Evolutionary conservation across 495 filamentous ascomycete genomes (phyloP).

Genomic region (Pyronema domesticum): DNA sequence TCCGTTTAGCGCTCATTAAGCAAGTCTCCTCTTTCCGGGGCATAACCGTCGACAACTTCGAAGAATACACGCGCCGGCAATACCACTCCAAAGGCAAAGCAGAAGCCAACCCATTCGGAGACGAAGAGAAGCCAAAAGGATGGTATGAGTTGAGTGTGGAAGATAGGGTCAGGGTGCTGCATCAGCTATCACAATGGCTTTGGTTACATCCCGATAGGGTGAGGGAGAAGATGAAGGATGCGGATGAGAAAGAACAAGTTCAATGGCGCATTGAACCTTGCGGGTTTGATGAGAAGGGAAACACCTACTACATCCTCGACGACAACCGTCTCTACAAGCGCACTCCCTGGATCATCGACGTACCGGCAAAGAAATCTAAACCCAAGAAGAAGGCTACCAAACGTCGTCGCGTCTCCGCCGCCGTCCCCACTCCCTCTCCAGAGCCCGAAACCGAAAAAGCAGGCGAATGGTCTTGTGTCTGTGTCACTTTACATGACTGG

Average conservation of each 20-base stretch:
- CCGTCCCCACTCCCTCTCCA: slow-evolving; percentile 38
- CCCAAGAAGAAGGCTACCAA: slow-evolving; percentile 64
- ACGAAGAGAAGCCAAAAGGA: slow-evolving; percentile 48
- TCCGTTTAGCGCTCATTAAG: slow-evolving; percentile 80
- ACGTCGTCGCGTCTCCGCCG: slow-evolving; percentile 45
- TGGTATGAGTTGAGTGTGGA: slow-evolving; percentile 73
- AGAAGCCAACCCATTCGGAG: slow-evolving; percentile 67
- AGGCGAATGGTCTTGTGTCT: slow-evolving; percentile 82
- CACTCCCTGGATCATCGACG: slow-evolving; percentile 35
- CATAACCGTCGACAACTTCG: slow-evolving; percentile 78
- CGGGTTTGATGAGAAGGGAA: slow-evolving; percentile 71
- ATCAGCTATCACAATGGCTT: slow-evolving; percentile 81
- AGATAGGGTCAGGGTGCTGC: slow-evolving; percentile 58
- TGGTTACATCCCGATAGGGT: slow-evolving; percentile 71
- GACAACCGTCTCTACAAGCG: slow-evolving; percentile 84
- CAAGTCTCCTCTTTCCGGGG: slow-evolving; percentile 86
- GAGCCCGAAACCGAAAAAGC: slow-evolving; percentile 19
- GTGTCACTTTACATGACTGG: slow-evolving; percentile 60
- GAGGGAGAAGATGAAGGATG: slow-evolving; percentile 69
- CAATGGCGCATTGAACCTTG: slow-evolving; percentile 83
- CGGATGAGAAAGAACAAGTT: slow-evolving; percentile 61
- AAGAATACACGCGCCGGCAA: slow-evolving; percentile 84
- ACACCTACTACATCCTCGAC: slow-evolving; percentile 76
- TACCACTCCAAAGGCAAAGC: slow-evolving; percentile 62
- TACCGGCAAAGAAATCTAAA: slow-evolving; percentile 39